phyloP scores from a whole-genome alignment of 2,329 filamentous ascomycete genomes.

The Fusarium sp. region DNA sequence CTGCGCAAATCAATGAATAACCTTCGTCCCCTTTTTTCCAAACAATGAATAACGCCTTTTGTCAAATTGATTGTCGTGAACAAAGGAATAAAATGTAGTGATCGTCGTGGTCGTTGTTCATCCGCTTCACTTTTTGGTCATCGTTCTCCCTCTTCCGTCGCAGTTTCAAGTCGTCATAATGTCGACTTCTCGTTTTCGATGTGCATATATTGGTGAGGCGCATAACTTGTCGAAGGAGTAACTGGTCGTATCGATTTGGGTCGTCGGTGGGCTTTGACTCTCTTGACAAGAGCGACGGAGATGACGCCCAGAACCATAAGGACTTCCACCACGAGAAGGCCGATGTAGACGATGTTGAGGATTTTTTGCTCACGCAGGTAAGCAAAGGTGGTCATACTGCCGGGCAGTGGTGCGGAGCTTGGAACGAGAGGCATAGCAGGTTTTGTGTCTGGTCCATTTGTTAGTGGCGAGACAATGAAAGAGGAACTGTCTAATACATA shows the following conservation, averaged over 20 bases:
- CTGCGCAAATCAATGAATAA: slow-evolving; percentile 21
- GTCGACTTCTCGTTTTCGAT: slow-evolving; percentile 16
- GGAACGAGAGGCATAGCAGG: slow-evolving; percentile 41
- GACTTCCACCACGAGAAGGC: slow-evolving; percentile 58
- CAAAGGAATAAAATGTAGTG: slow-evolving; percentile 33
- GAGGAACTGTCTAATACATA: not conserved
- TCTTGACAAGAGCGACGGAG: slow-evolving; percentile 47
- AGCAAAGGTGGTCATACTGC: slow-evolving; percentile 37
- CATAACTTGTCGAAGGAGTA: slow-evolving; percentile 10
- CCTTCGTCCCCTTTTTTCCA: slow-evolving; percentile 1
- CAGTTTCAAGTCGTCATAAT: slow-evolving; percentile 14
- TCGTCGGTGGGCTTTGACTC: slow-evolving; percentile 36
- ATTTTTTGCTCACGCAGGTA: slow-evolving; percentile 49
- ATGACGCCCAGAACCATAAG: slow-evolving; percentile 57
- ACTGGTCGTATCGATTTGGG: slow-evolving; percentile 24
- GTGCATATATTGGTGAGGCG: slow-evolving; percentile 18
- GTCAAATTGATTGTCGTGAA: slow-evolving; percentile 13
- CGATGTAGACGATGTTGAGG: slow-evolving; percentile 60
- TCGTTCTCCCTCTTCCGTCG: not conserved
- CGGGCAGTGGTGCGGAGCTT: slow-evolving; percentile 29
- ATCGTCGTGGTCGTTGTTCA: slow-evolving; percentile 18
- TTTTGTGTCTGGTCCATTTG: not conserved
- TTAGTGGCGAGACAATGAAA: slow-evolving; percentile 5
- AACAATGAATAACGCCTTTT: not conserved
- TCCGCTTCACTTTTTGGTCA: not conserved